Percentiles rank a stretch among this genome's conserved stretches.
Conservation (phyloP, 1,284 basidiomycete species). For the Irpex rosettiformis region DNA sequence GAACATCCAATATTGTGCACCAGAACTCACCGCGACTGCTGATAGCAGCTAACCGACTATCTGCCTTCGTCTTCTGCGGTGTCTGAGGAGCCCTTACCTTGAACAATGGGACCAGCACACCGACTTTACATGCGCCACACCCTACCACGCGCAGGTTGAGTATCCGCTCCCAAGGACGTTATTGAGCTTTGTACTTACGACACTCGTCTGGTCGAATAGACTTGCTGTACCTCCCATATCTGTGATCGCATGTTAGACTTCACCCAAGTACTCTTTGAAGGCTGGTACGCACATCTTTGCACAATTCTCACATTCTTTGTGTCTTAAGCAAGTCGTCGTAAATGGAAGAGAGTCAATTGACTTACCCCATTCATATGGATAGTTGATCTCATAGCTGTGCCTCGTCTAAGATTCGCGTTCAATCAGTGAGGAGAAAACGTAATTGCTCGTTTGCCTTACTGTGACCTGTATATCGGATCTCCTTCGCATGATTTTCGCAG, state of each 20-base stretch:
- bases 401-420: constrained; percentile 43
- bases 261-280: not conserved
- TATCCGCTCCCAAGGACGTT: not conserved
- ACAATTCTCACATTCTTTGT: constrained; percentile 64
- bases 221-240: constrained; percentile 76
- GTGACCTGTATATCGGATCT: constrained; percentile 68
- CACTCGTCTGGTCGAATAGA: constrained; percentile 70
- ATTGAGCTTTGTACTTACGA: constrained; percentile 36
- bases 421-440: not conserved
- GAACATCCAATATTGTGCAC: not conserved
- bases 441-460: constrained; percentile 35
- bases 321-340: not conserved
- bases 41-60: not conserved
- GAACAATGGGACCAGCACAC: constrained; percentile 57
- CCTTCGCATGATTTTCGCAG: constrained; percentile 54
- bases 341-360: constrained; percentile 5
- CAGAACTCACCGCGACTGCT: not conserved
- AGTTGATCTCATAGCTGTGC: constrained; percentile 74
- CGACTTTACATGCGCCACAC: constrained; percentile 49
- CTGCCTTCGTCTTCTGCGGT: constrained; percentile 28
- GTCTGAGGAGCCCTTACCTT: constrained; percentile 31
- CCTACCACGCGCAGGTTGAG: constrained; percentile 28
- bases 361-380: constrained; percentile 78
- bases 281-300: constrained; percentile 50
- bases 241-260: constrained; percentile 26